Evolutionary conservation across 192 early-diverging fungal genomes (phyloP), one percentile per base, ranked within the genome.

Genomic region (Phlyctochytrium bullatum): DNA sequence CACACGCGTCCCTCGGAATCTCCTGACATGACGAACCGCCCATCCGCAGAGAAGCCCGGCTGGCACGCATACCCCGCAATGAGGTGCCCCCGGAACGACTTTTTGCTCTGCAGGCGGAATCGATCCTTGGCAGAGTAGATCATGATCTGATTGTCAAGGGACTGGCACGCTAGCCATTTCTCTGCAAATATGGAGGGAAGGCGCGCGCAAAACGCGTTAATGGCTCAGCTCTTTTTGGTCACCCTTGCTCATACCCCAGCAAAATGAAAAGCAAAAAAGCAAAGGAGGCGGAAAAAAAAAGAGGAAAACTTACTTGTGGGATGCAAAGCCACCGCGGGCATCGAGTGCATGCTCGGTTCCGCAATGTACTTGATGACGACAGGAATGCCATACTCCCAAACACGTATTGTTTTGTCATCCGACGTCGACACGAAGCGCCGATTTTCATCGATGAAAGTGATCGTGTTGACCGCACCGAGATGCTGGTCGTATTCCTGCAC

Each of bases 361-460:
- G 96, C 94, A 67, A 97, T 87, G 66, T 94, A 92, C 79, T 97
- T 97, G 81, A 99, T 96, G 34, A 96, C 93, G 1, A 99, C 93
- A 2, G 97, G 97, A 68, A 99, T 99, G 66, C 92, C 96, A 73
- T 86, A 96, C 80, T 99, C 97, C 97, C 97, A 99, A 54, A 89
- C 93, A 51, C 97, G 88, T 64, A 99, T 74, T 23, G 91, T 92
- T 76, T 99, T 99, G 81, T 99, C 97, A 75, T 99, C 96, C 33
- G 89, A 91, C 1, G 97, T 97, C 12, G 94, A 92, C 33, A 99
- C 88, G 66, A 99, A 99, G 30, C 95, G 83, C 50, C 95, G 80
- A 76, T 92, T 92, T 12, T 93, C 89, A 67, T 98, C 95, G 14
- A 96, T 88, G 82, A 99, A 99, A 0, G 95, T 98, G 64, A 99